Conservation (phyloP, 306 rosid species). For the Quercus wislizeni region DNA sequence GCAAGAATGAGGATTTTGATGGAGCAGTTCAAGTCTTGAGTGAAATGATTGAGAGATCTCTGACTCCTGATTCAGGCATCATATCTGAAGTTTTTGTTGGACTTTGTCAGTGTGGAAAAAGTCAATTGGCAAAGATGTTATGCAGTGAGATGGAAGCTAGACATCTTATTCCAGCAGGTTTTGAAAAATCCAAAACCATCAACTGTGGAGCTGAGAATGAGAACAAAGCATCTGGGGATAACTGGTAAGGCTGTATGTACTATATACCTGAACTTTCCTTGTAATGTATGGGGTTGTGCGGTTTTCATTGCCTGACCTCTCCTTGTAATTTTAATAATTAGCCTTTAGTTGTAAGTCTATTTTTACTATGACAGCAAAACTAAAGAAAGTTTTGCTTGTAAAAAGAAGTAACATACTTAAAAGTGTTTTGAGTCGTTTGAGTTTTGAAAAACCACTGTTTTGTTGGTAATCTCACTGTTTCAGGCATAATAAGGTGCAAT, state of each 20-base stretch:
- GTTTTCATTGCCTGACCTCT: neutral
- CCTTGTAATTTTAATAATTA: neutral
- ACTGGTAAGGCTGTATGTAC: neutral
- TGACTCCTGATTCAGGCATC: constrained; percentile 43
- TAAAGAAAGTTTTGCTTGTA: neutral
- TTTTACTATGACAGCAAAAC: neutral
- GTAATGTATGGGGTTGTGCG: neutral
- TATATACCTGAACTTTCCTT: neutral
- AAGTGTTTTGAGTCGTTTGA: too few species aligned
- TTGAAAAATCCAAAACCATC: constrained; percentile 33
- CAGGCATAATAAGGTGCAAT: too few species aligned
- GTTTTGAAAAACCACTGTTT: too few species aligned
- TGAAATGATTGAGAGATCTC: constrained; percentile 60
- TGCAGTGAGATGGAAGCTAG: constrained; percentile 45
- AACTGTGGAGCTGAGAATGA: constrained; percentile 12
- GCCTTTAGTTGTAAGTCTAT: neutral
- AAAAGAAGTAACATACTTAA: too few species aligned
- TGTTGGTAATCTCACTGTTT: too few species aligned
- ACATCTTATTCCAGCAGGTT: constrained; percentile 40
- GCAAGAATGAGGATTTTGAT: constrained; percentile 65
- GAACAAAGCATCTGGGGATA: neutral
- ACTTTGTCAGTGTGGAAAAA: constrained; percentile 49
- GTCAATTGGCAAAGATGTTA: constrained; percentile 28
- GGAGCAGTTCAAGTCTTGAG: constrained; percentile 64
- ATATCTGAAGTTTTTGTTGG: constrained; percentile 54